Evolutionary conservation across 208 protist species (phyloP).

Genomic region (Phytomonas francai): DNA sequence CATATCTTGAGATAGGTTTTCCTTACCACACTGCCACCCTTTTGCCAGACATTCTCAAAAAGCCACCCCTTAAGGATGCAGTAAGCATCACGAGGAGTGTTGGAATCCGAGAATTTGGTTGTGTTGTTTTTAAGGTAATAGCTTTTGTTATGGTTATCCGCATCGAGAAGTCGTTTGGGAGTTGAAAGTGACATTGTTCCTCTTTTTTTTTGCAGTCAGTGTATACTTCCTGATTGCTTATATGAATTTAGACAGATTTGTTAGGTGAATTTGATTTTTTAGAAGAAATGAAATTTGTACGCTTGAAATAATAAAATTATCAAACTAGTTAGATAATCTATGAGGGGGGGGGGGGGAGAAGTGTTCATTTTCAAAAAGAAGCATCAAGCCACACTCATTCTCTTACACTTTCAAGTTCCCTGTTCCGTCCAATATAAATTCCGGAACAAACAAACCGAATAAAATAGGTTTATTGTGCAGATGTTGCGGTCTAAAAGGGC

Average conservation of each 20-base stretch:
- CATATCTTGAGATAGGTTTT: neutral
- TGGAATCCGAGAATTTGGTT: neutral
- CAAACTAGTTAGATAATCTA: neutral
- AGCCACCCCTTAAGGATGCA: neutral
- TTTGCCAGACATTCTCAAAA: neutral
- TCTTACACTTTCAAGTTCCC: neutral
- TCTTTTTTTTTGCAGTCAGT: neutral
- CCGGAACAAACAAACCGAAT: neutral
- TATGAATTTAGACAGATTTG: neutral
- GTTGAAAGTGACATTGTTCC: neutral
- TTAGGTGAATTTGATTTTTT: neutral
- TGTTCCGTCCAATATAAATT: neutral
- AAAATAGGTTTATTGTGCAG: neutral
- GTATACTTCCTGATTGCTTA: neutral
- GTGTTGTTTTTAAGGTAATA: neutral
- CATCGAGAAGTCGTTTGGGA: neutral
- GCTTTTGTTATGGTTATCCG: neutral
- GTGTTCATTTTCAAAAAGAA: neutral
- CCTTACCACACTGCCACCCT: neutral
- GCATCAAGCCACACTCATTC: neutral
- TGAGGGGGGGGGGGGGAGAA: neutral
- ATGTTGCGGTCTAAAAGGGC: neutral
- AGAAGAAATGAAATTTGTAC: neutral
- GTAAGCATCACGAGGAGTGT: neutral
- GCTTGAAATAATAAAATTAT: neutral